Base-by-base conservation (phyloP, 176 grass and related monocot species). In the Oryza glaberrima region DNA sequence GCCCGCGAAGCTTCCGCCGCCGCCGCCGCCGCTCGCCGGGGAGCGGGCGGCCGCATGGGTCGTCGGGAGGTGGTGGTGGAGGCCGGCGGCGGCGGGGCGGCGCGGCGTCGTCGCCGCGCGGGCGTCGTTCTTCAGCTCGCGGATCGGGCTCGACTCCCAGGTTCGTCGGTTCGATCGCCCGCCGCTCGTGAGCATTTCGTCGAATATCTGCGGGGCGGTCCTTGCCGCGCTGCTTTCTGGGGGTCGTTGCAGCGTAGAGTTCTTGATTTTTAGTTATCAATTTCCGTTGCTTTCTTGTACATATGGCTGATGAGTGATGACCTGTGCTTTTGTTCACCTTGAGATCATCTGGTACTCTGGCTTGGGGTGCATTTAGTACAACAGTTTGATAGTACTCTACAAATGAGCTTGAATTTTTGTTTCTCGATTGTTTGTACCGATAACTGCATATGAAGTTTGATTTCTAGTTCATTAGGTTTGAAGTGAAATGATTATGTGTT, bases 71-170 rank as follows among this genome's bases (percentile, higher is more conserved):
- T 89, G 86, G 89, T 75, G 79, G 77, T 64, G 91, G 88, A 40
- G 83, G 25, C 77, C 85, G 1, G 60, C 46, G 52, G 71, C 67
- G 52, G 71, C 67, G 61, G 72, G 43, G 48, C 83, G 80, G 12
- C 85, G 72, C 44, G 78, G 69, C 52, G 86, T 94, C 68, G 86
- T 94, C 83, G 54, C 52, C 44, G 76, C 85, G 85, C 89, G 85
- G 75, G 81, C 85, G 6, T 83, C 81, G 17, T 80, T 85, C 68
- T 94, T 92, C 86, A 82, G 82, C 58, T 94, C 91, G 49, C 94
- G 83, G 49, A 81, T 96, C 84, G 93, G 93, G 49, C 88, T 99
- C 65, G 96, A 99, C 69, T 99, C 96, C 65, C 96, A 90, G 91
- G 96, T 99, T 81, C 9, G 86, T 86, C 35, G 38, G 32, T 6